These are phyloP conservation scores for Anastatica hierochuntica DNA, from an alignment of 345 rosid genomes.

Conservation along the genomic window DNA sequence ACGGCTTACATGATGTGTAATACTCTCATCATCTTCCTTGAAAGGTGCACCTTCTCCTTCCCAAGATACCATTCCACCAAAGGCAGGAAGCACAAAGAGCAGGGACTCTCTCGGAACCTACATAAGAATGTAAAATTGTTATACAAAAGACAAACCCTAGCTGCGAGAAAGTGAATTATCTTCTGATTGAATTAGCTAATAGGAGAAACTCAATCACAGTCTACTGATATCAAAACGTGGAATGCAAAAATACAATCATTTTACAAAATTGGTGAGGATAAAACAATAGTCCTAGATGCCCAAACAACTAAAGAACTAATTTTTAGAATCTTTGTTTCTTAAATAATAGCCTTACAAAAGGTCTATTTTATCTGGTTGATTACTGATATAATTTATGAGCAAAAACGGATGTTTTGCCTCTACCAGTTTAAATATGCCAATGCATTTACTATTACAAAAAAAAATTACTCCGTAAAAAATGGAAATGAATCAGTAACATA, in stretches of 20 bases:
- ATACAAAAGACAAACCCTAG: background rate
- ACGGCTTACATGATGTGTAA: conserved; percentile 75
- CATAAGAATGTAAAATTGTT: background rate
- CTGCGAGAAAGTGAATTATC: too few species aligned
- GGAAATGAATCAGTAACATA: conserved; percentile 11
- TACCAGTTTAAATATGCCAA: background rate
- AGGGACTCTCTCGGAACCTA: conserved; percentile 95
- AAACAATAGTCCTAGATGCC: background rate
- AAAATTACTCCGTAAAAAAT: background rate
- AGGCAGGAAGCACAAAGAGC: conserved; percentile 84
- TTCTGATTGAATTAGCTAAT: too few species aligned
- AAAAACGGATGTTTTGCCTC: background rate
- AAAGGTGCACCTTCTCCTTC: conserved; percentile 93
- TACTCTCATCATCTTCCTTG: conserved; percentile 63
- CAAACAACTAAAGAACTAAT: background rate
- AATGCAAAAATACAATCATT: too few species aligned
- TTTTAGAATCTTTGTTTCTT: background rate
- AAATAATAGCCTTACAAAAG: background rate
- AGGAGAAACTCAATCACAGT: too few species aligned
- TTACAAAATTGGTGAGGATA: too few species aligned
- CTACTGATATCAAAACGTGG: too few species aligned
- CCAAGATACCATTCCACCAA: conserved; percentile 95
- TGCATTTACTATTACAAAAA: background rate
- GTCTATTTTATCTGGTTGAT: background rate
- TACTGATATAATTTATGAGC: background rate